These are phyloP conservation scores for Xylaria acuta DNA, from an alignment of 495 filamentous ascomycete genomes.

Conservation along the genomic window DNA sequence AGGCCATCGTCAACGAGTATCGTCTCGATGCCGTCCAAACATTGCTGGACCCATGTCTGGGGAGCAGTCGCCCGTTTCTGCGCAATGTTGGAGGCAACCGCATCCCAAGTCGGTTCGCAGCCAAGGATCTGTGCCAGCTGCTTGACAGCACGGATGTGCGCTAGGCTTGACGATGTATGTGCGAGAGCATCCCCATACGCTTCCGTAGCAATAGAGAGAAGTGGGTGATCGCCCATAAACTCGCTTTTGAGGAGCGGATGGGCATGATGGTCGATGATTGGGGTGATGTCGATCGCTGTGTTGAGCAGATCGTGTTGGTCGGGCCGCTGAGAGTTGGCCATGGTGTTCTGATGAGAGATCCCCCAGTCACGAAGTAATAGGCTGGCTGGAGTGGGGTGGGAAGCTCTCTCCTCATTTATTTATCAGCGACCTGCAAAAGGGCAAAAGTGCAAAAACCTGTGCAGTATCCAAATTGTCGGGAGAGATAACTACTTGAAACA, in stretches of 20 bases:
- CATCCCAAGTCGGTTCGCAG: constrained; percentile 66
- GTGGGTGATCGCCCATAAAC: constrained; percentile 55
- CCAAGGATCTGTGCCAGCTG: constrained; percentile 70
- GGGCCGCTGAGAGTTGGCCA: neutral
- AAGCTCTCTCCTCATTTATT: too few relatives aligned
- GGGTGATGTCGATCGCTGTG: constrained; percentile 65
- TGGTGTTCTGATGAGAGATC: neutral
- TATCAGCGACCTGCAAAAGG: neutral
- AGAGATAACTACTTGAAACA: neutral
- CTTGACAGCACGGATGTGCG: constrained; percentile 72
- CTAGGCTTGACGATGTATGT: constrained; percentile 61
- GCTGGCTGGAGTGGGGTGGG: neutral
- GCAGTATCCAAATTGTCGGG: neutral
- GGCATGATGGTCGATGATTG: constrained; percentile 89
- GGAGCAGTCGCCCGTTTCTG: constrained; percentile 61
- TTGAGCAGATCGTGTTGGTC: constrained; percentile 30
- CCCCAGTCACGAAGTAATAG: neutral
- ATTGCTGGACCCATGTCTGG: constrained; percentile 64
- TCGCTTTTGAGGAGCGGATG: constrained; percentile 64
- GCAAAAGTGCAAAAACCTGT: neutral
- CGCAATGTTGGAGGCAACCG: constrained; percentile 66
- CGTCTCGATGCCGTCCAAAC: constrained; percentile 76
- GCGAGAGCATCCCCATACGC: constrained; percentile 71
- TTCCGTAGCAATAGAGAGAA: constrained; percentile 76
- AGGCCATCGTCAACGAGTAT: constrained; percentile 83